Base-by-base conservation (phyloP, 371 early-diverging fungal genomes). In the Paramicrosporidium saccamoebae region DNA sequence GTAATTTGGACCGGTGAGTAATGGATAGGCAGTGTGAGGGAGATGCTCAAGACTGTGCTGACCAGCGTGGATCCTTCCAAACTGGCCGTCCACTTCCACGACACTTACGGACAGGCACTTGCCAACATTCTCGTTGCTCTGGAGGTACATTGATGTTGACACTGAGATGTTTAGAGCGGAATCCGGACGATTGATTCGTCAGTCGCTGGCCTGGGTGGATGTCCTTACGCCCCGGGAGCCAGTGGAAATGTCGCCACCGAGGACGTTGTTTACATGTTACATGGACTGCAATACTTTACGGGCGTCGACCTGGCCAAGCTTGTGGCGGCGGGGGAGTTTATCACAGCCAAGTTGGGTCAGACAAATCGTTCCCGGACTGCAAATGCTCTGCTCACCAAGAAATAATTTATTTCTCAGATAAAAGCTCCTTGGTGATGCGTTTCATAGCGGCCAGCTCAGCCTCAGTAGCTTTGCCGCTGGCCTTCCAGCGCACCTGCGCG, bases 211-310 rank as follows among this genome's bases (percentile, higher is more conserved):
- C 50, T 90, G 16, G 79, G 88, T 19, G 92, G 92, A 13, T 90
- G 92, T 32, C 92, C 92, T 12, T 90, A 77, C 48, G 88, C 88
- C 3, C 60, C 62, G 20, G 88, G 88, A 4, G 92, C 92, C 4
- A 71, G 69, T 10, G 92, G 92, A 5, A 90, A 90, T 35, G 92
- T 86, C 0, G 72, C 82, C 2, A 81, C 88, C 0, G 92, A 90
- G 41, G 86, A 86, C 35, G 86, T 90, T 0, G 67, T 84, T 1
- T 81, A 84, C 33, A 64, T 81, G 64, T 46, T 86, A 7, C 42
- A 78, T 2, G 81, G 79, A 5, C 32, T 69, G 39, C 75, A 78
- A 0, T 65, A 58, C 30, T 37, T 52, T 14, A 79, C 88, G 0
- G 71, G 69, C 5, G 54, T 72, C 7, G 55, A 77, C 37, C 36